Conservation (phyloP, 2,329 filamentous ascomycete species). For the Reticulascus tulasneorum region DNA sequence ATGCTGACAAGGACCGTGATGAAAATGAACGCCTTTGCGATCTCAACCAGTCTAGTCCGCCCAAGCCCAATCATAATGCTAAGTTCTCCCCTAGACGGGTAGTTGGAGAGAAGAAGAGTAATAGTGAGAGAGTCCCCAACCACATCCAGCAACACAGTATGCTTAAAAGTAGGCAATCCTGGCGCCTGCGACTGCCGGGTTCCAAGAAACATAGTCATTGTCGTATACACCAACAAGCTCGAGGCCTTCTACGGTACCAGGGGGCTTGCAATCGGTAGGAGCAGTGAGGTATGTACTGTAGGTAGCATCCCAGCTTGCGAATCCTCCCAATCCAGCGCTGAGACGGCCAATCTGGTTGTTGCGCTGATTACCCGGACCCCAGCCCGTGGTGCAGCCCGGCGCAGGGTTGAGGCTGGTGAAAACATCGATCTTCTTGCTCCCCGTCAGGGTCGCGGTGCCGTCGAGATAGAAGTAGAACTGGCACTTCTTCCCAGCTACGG, state of each 20-base stretch:
- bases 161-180: constrained; percentile 11
- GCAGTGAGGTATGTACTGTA: constrained; percentile 10
- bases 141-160: not conserved
- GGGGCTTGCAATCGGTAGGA: constrained; percentile 11
- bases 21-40: too few relatives aligned
- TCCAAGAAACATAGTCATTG: constrained; percentile 10
- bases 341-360: constrained; percentile 15
- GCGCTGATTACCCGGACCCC: constrained; percentile 22
- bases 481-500: constrained; percentile 18
- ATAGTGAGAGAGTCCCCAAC: not conserved
- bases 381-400: constrained; percentile 14
- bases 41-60: too few relatives aligned
- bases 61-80: too few relatives aligned
- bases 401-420: constrained; percentile 20
- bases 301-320: constrained; percentile 11
- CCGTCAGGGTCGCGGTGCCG: constrained; percentile 11
- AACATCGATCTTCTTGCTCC: constrained; percentile 22
- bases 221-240: constrained; percentile 15
- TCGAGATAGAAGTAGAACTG: constrained; percentile 21
- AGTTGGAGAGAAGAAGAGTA: too few relatives aligned
- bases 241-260: constrained; percentile 11
- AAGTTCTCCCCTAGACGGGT: too few relatives aligned
- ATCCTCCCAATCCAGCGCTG: constrained; percentile 1
- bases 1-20: too few relatives aligned
- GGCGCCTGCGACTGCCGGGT: constrained; percentile 5